A percentile compares a stretch with the other conserved stretches of the same genome.
Evolutionary conservation across 2,329 filamentous ascomycete genomes (phyloP).

Genomic region (Teratosphaeria nubilosa): DNA sequence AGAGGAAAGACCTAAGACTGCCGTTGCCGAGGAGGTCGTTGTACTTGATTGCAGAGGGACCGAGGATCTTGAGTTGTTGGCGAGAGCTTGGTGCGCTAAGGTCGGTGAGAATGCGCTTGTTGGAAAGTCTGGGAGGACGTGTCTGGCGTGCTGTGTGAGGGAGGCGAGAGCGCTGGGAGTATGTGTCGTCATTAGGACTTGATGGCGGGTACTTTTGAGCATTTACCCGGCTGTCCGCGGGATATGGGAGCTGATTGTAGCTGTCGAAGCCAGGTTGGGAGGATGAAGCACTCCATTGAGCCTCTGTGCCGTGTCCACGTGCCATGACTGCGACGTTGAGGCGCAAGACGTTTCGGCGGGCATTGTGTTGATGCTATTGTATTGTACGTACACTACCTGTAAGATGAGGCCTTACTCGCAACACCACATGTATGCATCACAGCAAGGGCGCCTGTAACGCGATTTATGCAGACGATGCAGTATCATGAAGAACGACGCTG

Average conservation of each 20-base stretch:
- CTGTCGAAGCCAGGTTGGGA: not conserved
- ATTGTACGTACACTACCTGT: not conserved
- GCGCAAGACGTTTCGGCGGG: not conserved
- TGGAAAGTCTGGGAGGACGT: constrained; percentile 56
- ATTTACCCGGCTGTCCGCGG: not conserved
- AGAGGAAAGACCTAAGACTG: constrained; percentile 4
- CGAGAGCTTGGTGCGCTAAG: constrained; percentile 62
- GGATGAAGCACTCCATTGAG: not conserved
- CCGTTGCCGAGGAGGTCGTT: constrained; percentile 24
- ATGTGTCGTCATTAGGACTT: constrained; percentile 49
- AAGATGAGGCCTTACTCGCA: not conserved
- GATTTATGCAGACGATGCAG: not conserved
- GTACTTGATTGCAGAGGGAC: constrained; percentile 45
- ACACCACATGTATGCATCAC: not conserved
- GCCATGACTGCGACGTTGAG: not conserved
- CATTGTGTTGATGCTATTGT: not conserved
- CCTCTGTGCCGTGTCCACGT: not conserved
- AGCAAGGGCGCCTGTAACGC: not conserved
- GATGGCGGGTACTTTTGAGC: constrained; percentile 3
- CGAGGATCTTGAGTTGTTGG: constrained; percentile 58
- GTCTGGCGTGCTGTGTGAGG: constrained; percentile 62
- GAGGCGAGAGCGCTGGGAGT: constrained; percentile 63
- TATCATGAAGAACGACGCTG: not conserved
- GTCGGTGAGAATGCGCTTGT: constrained; percentile 65
- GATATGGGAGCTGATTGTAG: not conserved